Evolutionary conservation across 345 rosid species (phyloP).

Genomic region (Trapa bicornis): DNA sequence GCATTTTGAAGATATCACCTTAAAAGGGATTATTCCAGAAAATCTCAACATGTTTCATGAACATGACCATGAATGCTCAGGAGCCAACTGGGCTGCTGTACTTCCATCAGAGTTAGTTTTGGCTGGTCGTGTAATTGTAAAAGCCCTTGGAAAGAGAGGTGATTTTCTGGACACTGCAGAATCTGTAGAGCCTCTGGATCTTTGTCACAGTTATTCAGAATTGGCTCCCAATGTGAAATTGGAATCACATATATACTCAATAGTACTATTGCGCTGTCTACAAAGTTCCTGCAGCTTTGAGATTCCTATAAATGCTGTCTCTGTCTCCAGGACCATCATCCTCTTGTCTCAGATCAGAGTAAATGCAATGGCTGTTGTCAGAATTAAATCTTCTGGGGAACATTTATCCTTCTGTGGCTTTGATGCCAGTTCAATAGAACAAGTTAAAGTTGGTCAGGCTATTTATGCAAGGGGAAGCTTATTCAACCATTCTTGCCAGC

Average conservation of each 20-base stretch:
- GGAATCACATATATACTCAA: constrained; percentile 58
- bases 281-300: constrained; percentile 28
- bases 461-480: constrained; percentile 54
- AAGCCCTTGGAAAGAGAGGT: constrained; percentile 28
- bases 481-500: constrained; percentile 88
- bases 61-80: constrained; percentile 76
- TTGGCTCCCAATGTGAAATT: constrained; percentile 53
- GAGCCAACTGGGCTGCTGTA: constrained; percentile 65
- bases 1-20: constrained; percentile 26
- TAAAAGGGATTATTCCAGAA: constrained; percentile 11
- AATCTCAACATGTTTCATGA: constrained; percentile 34
- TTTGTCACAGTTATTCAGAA: constrained; percentile 51
- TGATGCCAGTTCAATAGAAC: constrained; percentile 48
- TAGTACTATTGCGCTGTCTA: constrained; percentile 58
- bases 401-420: constrained; percentile 20
- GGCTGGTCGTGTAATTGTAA: constrained; percentile 61
- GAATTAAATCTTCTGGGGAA: constrained; percentile 38
- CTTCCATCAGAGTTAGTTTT: constrained; percentile 63
- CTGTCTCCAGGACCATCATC: constrained; percentile 33
- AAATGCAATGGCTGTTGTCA: constrained; percentile 64
- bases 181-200: constrained; percentile 32
- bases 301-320: constrained; percentile 41
- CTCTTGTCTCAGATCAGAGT: constrained; percentile 67
- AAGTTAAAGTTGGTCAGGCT: constrained; percentile 85
- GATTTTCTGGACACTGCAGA: constrained; percentile 19